Conservation (phyloP, 495 filamentous ascomycete genomes). For the Trichocladium uniseriatum region DNA sequence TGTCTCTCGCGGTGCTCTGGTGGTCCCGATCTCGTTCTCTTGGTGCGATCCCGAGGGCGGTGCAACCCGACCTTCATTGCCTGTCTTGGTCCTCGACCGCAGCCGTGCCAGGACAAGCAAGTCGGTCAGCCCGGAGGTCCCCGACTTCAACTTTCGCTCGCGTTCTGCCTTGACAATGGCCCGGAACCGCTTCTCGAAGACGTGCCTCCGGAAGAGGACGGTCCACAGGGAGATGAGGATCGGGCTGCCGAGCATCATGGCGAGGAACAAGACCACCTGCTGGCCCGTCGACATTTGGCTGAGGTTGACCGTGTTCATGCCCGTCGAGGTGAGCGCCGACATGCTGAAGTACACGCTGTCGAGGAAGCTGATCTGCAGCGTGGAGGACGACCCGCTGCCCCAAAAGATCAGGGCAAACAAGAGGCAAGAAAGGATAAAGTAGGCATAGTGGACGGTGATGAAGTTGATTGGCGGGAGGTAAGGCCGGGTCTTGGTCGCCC, state of each 20-base stretch:
- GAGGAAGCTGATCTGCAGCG: conserved; percentile 58
- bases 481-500: conserved; percentile 4
- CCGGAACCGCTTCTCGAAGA: conserved; percentile 61
- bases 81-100: not conserved
- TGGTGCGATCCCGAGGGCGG: too few species aligned
- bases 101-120: conserved; percentile 8
- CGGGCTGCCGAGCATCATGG: conserved; percentile 66
- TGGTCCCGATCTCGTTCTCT: not conserved
- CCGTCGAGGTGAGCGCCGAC: conserved; percentile 76
- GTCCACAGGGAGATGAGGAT: conserved; percentile 57
- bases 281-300: conserved; percentile 69
- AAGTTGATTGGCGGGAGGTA: conserved; percentile 58
- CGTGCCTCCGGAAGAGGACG: conserved; percentile 54
- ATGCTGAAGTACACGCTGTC: conserved; percentile 69
- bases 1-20: not conserved
- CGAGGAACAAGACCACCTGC: conserved; percentile 62
- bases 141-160: conserved; percentile 15
- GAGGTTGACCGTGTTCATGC: conserved; percentile 58
- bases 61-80: not conserved
- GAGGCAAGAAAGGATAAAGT: conserved; percentile 62
- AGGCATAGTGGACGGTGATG: conserved; percentile 61
- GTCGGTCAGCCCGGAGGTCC: not conserved
- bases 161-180: conserved; percentile 46
- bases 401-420: conserved; percentile 64
- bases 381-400: conserved; percentile 41